Evolutionary conservation across 257 asterid species (phyloP), one percentile per base, ranked within the genome.

Genomic region (Gentiana macrophylla): DNA sequence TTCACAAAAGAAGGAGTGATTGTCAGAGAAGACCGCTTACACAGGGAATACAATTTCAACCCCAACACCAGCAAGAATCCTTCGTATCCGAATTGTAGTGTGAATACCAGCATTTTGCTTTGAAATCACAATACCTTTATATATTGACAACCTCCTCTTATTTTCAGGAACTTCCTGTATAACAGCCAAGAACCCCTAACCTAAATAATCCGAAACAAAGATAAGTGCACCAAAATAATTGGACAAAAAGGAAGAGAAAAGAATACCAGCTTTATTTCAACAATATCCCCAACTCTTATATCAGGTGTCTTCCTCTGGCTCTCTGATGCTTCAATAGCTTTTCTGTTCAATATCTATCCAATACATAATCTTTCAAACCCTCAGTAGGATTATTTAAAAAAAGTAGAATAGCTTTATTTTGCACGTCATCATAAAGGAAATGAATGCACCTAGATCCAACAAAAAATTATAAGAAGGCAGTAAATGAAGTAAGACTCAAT

Each of bases 81-180:
- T 79, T 68, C 98, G 76, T 53, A 84, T 77, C 56, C 95, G 89
- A 56, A 90, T 86, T 11, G 98, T 90, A 3, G 98, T 84, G 81
- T 90, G 98, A 63, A 90, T 79, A 53, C 98, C 98, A 63, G 96
- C 98, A 80, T 90, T 90, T 72, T 86, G 96, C 77, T 68, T 86
- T 0, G 94, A 79, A 9, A 90, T 86, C 63, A 90, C 76, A 75
- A 86, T 90, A 54, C 98, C 98, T 72, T 90, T 90, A 67, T 90
- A 86, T 24, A 79, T 66, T 45, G 96, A 82, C 68, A 90, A 64
- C 60, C 98, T 70, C 46, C 82, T 75, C 73, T 78, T 84, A 67
- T 84, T 90, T 64, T 84, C 95, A 1, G 95, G 94, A 38, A 84
- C 92, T 79, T 84, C 95, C 98, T 90, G 71, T 37, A 60, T 64